Base-by-base conservation (phyloP, 352 stramenopile genomes). In the Phytophthora ramorum region DNA sequence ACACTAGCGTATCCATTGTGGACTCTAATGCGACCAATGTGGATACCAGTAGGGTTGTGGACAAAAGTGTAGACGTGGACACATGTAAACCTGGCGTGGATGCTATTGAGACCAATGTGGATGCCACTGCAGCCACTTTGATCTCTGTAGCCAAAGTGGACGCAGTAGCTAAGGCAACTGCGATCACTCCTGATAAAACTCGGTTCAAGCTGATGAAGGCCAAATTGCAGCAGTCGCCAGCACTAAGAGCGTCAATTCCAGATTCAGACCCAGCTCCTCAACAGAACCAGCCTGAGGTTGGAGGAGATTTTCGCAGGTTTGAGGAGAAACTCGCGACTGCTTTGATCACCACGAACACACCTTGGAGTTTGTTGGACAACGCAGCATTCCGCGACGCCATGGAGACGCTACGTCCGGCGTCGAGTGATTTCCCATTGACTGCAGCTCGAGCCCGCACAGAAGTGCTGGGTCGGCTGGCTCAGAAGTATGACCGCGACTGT, bases 261-360 rank as follows among this genome's bases (percentile, higher is more conserved):
- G 38, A 10, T 20, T 7, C 20, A 30, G 12, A 6, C 16, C 16
- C 40, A 17, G 20, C 24, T 0, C 13, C 32, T 0, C 49, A 49
- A 46, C 20, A 20, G 4, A 57, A 3, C 4, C 45, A 59, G 16
- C 6, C 8, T 46, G 34, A 61, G 3, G 30, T 14, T 61, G 26
- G 3, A 30, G 26, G 26, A 7, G 35, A 73, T 53, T 35, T 70
- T 12, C 54, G 16, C 8, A 41, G 16, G 0, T 69, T 76, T 35
- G 73, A 81, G 17, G 66, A 81, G 2, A 70, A 81, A 41, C 48
- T 81, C 16, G 76, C 73, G 13, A 50, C 53, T 24, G 73, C 73
- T 28, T n/a, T 81, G 38, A 50, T 81, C 26, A 44, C 65, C 1
- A 66, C 51, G 0, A 58, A 60, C 7, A 37, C 62, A 1, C 69